phyloP scores from a whole-genome alignment of 768 basidiomycete species.

The Fomitopsis pulvina region DNA sequence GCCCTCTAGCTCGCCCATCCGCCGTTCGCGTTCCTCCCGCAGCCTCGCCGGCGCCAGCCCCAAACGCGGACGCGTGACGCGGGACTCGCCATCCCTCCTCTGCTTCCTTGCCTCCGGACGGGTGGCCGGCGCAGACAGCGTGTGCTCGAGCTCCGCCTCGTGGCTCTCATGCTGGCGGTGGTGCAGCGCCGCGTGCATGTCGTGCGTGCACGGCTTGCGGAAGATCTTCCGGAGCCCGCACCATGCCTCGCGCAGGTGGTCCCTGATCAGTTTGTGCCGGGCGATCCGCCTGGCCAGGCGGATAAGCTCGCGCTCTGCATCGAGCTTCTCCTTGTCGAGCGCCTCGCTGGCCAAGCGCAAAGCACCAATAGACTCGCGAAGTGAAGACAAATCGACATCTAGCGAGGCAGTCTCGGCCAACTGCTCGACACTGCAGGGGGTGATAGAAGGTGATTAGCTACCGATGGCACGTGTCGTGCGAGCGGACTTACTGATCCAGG shows the following conservation, averaged over 20 bases:
- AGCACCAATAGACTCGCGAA: conserved; percentile 40
- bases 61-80: conserved; percentile 15
- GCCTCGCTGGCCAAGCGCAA: conserved; percentile 45
- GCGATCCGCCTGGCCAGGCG: conserved; percentile 33
- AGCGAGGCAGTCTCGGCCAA: conserved; percentile 20
- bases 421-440: conserved; percentile 8
- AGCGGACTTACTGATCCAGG: conserved; percentile 36
- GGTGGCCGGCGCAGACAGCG: conserved; percentile 1
- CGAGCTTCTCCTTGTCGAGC: conserved; percentile 53
- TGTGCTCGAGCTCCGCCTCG: neutral
- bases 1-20: conserved; percentile 7
- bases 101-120: neutral
- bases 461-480: neutral
- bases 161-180: conserved; percentile 10
- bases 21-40: conserved; percentile 17
- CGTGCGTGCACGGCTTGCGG: conserved; percentile 28
- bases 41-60: conserved; percentile 22
- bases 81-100: neutral
- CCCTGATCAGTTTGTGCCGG: conserved; percentile 7
- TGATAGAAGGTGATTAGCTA: too few relatives aligned
- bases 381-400: conserved; percentile 31
- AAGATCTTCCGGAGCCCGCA: conserved; percentile 36
- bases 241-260: conserved; percentile 13
- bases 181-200: conserved; percentile 16
- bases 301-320: conserved; percentile 47